These are phyloP conservation scores for Phylloporus rhodoxanthus DNA, from an alignment of 768 basidiomycete genomes.

Conservation along the genomic window DNA sequence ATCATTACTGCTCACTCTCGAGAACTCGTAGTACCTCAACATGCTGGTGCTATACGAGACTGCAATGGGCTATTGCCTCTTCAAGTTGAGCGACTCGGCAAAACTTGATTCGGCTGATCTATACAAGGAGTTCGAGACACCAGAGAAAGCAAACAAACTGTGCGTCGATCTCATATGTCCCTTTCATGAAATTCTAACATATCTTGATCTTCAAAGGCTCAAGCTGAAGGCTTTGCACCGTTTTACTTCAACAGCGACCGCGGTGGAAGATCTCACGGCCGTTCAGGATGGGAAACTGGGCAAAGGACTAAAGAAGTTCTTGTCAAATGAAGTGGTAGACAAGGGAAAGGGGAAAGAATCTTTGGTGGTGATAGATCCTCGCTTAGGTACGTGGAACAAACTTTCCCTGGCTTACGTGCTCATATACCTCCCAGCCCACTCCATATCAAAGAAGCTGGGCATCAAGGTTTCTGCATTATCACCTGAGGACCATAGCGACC, in stretches of 20 bases:
- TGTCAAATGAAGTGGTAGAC: conserved; percentile 77
- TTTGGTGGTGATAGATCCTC: conserved; percentile 82
- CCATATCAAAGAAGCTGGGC: conserved; percentile 90
- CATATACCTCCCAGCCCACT: conserved; percentile 46
- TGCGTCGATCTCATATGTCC: conserved; percentile 40
- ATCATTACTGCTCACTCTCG: neutral
- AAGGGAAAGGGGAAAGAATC: conserved; percentile 89
- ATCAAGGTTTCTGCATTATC: conserved; percentile 73
- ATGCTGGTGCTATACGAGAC: conserved; percentile 99
- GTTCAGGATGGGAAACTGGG: conserved; percentile 90
- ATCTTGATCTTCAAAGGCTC: conserved; percentile 47
- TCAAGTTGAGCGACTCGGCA: conserved; percentile 87
- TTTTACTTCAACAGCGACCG: conserved; percentile 92
- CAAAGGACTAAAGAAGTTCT: conserved; percentile 89
- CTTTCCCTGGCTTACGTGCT: conserved; percentile 3
- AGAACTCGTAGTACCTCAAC: conserved; percentile 12
- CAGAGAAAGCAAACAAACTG: conserved; percentile 90
- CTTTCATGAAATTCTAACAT: conserved; percentile 8
- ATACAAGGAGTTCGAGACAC: conserved; percentile 89
- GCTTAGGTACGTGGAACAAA: conserved; percentile 62
- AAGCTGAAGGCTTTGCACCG: conserved; percentile 94
- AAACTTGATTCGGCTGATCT: conserved; percentile 84
- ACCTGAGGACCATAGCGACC: conserved; percentile 58
- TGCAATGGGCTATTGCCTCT: conserved; percentile 93
- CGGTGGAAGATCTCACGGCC: conserved; percentile 94